These are phyloP conservation scores for Caryopteris hybrid DNA, from an alignment of 305 asterid genomes.

Conservation along the genomic window DNA sequence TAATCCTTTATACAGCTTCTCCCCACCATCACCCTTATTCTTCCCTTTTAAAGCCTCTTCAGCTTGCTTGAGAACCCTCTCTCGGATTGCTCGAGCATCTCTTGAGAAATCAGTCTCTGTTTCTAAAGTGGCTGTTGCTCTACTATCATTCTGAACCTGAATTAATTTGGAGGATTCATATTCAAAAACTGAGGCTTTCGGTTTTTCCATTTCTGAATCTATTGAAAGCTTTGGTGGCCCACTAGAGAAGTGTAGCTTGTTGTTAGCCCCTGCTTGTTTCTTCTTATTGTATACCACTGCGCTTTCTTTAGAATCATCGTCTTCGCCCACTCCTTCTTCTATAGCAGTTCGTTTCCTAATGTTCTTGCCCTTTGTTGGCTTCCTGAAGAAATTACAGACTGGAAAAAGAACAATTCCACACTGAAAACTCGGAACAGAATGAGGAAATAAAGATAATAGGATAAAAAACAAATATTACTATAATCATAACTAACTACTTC, in stretches of 20 bases:
- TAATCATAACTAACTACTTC: too few relatives aligned
- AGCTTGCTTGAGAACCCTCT: slow-evolving; percentile 79
- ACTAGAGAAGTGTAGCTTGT: slow-evolving; percentile 63
- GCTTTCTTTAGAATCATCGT: slow-evolving; percentile 50
- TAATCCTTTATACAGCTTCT: slow-evolving; percentile 72
- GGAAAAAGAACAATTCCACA: slow-evolving; percentile 12
- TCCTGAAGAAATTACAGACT: slow-evolving; percentile 91
- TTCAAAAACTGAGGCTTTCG: slow-evolving; percentile 52
- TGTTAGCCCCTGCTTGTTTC: slow-evolving; percentile 46
- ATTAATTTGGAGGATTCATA: slow-evolving; percentile 78
- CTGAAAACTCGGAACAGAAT: neutral
- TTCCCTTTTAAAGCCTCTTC: slow-evolving; percentile 77
- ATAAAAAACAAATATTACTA: too few relatives aligned
- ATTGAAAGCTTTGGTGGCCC: slow-evolving; percentile 44
- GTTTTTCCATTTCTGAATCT: slow-evolving; percentile 35
- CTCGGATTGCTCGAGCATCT: slow-evolving; percentile 90
- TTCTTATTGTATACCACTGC: slow-evolving; percentile 53
- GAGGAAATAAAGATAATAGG: neutral
- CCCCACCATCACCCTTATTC: slow-evolving; percentile 47
- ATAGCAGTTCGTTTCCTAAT: slow-evolving; percentile 64
- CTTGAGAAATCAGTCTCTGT: slow-evolving; percentile 88
- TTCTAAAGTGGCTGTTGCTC: slow-evolving; percentile 86
- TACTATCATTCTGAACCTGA: slow-evolving; percentile 85
- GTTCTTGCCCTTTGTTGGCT: slow-evolving; percentile 79
- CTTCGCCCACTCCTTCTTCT: slow-evolving; percentile 54